These are phyloP conservation scores for Thalassiosira profunda DNA, from an alignment of 108 stramenopile genomes.

Conservation along the genomic window DNA sequence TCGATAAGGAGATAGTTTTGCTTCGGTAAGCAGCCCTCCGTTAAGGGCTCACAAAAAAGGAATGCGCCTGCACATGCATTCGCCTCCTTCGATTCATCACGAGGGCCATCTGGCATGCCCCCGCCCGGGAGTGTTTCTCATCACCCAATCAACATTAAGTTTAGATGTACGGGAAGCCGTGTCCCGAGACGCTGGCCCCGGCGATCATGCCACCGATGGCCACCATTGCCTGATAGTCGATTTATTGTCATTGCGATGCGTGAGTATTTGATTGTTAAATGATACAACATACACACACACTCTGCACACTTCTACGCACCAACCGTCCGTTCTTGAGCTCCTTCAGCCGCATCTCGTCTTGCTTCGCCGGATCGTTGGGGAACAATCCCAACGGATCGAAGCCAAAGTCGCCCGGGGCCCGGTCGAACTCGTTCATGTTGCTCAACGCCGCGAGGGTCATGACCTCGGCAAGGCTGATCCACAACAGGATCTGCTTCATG, in stretches of 20 bases:
- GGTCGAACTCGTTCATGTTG: slow-evolving; percentile 70
- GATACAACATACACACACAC: background rate
- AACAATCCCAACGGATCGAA: slow-evolving; percentile 76
- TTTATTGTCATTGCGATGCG: background rate
- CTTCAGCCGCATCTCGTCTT: slow-evolving; percentile 72
- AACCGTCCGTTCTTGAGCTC: slow-evolving; percentile 92
- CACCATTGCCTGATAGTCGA: slow-evolving; percentile 94
- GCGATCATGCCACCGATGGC: slow-evolving; percentile 93
- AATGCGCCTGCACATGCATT: background rate
- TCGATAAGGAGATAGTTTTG: background rate
- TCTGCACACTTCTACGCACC: slow-evolving; percentile 20
- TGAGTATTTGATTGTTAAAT: background rate
- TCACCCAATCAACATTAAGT: slow-evolving; percentile 12
- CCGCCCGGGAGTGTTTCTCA: background rate
- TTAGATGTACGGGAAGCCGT: slow-evolving; percentile 96
- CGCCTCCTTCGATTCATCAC: too few species aligned
- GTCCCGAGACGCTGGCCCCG: slow-evolving; percentile 83
- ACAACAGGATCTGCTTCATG: slow-evolving; percentile 87
- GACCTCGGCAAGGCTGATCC: slow-evolving; percentile 75
- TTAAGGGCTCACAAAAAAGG: background rate
- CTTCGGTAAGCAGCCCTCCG: background rate
- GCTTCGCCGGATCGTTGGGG: slow-evolving; percentile 60
- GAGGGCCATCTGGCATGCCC: background rate
- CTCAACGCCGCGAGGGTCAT: slow-evolving; percentile 60
- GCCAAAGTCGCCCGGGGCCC: slow-evolving; percentile 79